Base-by-base conservation (phyloP, 305 asterid species). In the Stenogyne calaminthoides region DNA sequence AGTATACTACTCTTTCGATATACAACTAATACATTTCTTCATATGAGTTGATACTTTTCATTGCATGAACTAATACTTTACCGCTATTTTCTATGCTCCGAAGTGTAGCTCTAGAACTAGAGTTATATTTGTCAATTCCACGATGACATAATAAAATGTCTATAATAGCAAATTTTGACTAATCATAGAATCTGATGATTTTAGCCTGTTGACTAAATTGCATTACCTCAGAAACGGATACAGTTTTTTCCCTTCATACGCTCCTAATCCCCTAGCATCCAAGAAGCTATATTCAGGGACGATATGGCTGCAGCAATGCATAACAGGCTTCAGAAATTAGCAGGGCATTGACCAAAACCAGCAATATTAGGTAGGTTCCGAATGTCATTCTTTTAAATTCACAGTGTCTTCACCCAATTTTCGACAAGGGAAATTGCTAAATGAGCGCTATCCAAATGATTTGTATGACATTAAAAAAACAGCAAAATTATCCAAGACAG, bases 201-300 rank as follows among this genome's bases (percentile, higher is more conserved):
- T 47, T 47, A 47, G 55, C 55, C 20, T n/a, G 55, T 15, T 15
- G 16, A 3, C 51, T 64, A 39, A 66, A 52, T 36, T 62, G 75
- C 27, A 11, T 75, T 82, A 93, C 98, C 85, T 93, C 84, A 3
- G 97, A 85, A 62, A 93, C 39, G 20, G 94, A 69, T 67, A 91
- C 71, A 91, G 78, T n/a, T 68, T 75, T 70, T 88, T 85, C 70
- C 97, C 97, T 72, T 93, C 97, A 34, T 85, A 91, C 5, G 95
- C 93, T n/a, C 97, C 98, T 82, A 93, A 71, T 72, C 97, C 98
- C 20, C 97, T 94, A 80, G 98, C 97, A 85, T 93, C 97, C 89
- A 93, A 78, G 86, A 93, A 91, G 82, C 94, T 93, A 77, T 93
- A 91, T 79, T 89, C 96, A 0, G 97, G 97, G 44, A 93, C 98